A percentile compares a stretch with the other conserved stretches of the same genome.
phyloP scores from a whole-genome alignment of 805 yeast genomes.

The Dipodascus albidus region DNA sequence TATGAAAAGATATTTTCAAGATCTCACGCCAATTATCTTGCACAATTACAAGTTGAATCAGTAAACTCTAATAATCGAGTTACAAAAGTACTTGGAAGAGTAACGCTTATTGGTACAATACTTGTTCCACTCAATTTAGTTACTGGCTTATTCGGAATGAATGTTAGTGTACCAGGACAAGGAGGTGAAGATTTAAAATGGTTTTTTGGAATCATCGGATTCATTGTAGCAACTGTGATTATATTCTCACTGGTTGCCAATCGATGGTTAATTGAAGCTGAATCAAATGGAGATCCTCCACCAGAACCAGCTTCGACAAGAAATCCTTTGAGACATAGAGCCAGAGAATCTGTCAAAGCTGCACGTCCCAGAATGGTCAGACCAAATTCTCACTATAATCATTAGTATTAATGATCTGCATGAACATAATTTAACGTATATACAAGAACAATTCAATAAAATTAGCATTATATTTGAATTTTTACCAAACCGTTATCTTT shows the following conservation, averaged over 20 bases:
- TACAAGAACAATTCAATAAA: not conserved
- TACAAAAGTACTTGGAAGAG: slow-evolving; percentile 79
- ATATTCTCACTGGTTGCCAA: slow-evolving; percentile 30
- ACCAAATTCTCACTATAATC: not conserved
- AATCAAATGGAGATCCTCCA: not conserved
- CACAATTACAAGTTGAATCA: slow-evolving; percentile 88
- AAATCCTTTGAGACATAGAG: not conserved
- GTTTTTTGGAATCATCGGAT: slow-evolving; percentile 60
- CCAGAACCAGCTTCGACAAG: not conserved
- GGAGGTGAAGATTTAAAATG: slow-evolving; percentile 36
- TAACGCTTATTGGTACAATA: slow-evolving; percentile 82
- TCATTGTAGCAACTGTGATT: slow-evolving; percentile 33
- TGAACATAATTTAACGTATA: not conserved
- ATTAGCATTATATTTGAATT: not conserved
- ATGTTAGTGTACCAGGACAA: slow-evolving; percentile 76
- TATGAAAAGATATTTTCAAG: slow-evolving; percentile 90
- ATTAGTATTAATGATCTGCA: not conserved
- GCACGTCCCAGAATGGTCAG: not conserved
- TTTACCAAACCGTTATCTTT: no score
- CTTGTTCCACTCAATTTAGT: slow-evolving; percentile 81
- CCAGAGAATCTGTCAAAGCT: not conserved
- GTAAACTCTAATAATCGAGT: slow-evolving; percentile 77
- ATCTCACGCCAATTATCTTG: slow-evolving; percentile 84
- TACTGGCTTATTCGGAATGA: slow-evolving; percentile 94
- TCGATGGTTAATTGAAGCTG: slow-evolving; percentile 11